Base-by-base conservation (phyloP, 345 rosid species). In the Diplotaxis tenuifolia region DNA sequence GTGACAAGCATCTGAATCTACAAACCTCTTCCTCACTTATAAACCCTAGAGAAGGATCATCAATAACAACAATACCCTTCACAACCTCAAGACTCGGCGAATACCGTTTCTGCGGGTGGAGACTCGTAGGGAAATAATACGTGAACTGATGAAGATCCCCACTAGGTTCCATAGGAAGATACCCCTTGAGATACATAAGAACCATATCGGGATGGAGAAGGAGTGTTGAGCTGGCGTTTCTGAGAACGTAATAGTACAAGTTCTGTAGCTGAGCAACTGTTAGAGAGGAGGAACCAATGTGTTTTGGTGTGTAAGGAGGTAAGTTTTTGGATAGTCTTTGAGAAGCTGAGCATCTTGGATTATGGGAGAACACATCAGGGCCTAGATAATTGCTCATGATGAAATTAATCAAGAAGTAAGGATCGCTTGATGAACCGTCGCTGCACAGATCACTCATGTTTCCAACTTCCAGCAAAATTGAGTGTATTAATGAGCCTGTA, bases 321-420 rank as follows among this genome's bases (percentile, higher is more conserved):
- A 77, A 73, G 53, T 60, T 63, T 72, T 65, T 47, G 4, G 84
- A 83, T 71, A 82, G 42, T 81, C 93, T 80, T 42, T 82, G 83
- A 70, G 79, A 78, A 2, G 83, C 86, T 7, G 93, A 88, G 67
- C 77, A 54, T 73, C 89, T 81, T 74, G 89, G 89, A 62, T 78
- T 80, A 80, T 86, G 91, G 62, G 85, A 83, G 69, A 65, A 84
- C 58, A 88, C 76, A 80, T 86, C 93, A 62, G 93, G 93, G 70
- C 91, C 91, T 73, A 88, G 64, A 57, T 82, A 88, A 70, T 78
- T 80, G 47, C 83, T 67, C 90, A 86, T 83, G 40, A 85, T 71
- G 76, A 88, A 86, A 65, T 80, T 78, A 36, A 83, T 72, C 84
- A 86, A 79, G 85, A 86, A 85, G 71, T 72, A 65, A 61, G 80